Percentiles rank a stretch among this genome's conserved stretches.
phyloP scores from a whole-genome alignment of 2,329 filamentous ascomycete genomes.

The Alternaria panax region DNA sequence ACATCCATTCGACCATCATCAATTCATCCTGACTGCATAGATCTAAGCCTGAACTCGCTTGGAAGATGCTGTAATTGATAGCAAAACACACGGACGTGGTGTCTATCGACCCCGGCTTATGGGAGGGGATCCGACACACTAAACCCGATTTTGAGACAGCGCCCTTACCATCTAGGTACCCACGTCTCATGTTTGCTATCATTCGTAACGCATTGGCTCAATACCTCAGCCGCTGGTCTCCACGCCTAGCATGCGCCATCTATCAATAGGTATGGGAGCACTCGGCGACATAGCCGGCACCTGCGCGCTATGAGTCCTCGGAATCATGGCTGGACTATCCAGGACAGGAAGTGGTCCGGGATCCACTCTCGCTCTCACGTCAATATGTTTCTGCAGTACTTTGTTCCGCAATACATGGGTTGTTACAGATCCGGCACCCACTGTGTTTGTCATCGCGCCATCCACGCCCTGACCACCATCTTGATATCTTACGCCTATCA shows the following conservation, averaged over 20 bases:
- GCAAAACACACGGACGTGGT: constrained; percentile 39
- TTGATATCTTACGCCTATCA: constrained; percentile 35
- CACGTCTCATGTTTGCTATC: constrained; percentile 52
- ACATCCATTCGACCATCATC: constrained; percentile 29
- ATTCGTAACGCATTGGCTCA: constrained; percentile 45
- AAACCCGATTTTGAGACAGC: constrained; percentile 49
- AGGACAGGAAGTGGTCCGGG: constrained; percentile 43
- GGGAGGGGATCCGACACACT: constrained; percentile 48
- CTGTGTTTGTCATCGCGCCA: constrained; percentile 47
- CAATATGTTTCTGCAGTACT: constrained; percentile 52
- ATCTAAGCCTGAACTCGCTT: constrained; percentile 31
- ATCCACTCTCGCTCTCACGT: constrained; percentile 50
- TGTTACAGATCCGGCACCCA: constrained; percentile 49
- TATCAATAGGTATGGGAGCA: constrained; percentile 50
- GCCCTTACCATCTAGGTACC: constrained; percentile 39
- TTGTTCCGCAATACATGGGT: constrained; percentile 50
- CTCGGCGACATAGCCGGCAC: constrained; percentile 43
- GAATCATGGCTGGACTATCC: constrained; percentile 45
- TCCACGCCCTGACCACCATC: constrained; percentile 40
- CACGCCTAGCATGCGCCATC: constrained; percentile 43
- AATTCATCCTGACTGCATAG: constrained; percentile 31
- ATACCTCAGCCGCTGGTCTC: constrained; percentile 44
- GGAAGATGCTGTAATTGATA: constrained; percentile 47
- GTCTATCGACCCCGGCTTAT: constrained; percentile 45
- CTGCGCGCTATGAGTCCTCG: constrained; percentile 48